Percentiles rank a stretch among this genome's conserved stretches.
phyloP scores from a whole-genome alignment of 805 yeast species.

The Kluyveromyces lactis region DNA sequence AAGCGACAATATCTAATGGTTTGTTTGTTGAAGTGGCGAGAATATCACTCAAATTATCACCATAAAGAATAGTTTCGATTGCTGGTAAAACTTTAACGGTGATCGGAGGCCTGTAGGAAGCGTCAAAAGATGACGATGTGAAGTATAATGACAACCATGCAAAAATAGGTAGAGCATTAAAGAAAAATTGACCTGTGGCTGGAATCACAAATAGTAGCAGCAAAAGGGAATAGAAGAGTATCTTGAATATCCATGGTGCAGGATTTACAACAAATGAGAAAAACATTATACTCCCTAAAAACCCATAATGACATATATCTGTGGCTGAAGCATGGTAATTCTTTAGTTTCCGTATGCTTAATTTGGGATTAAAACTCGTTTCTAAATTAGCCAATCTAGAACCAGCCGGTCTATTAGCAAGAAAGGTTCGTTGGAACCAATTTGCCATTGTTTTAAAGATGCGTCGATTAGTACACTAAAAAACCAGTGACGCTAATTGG shows the following conservation, averaged over 20 bases:
- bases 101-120: constrained; percentile 75
- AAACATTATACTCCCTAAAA: constrained; percentile 43
- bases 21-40: constrained; percentile 65
- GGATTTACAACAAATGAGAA: constrained; percentile 56
- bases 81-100: constrained; percentile 85
- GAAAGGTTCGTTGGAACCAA: constrained; percentile 42
- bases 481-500: no score
- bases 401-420: constrained; percentile 44
- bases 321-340: constrained; percentile 34
- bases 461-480: no score
- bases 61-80: constrained; percentile 83
- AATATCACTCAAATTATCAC: constrained; percentile 79
- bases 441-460: constrained; percentile 18
- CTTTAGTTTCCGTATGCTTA: constrained; percentile 35
- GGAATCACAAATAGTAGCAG: constrained; percentile 54
- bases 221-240: constrained; percentile 31
- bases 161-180: constrained; percentile 73
- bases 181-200: constrained; percentile 72
- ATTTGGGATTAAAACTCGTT: constrained; percentile 39
- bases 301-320: constrained; percentile 47
- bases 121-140: constrained; percentile 66
- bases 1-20: constrained; percentile 73
- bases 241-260: constrained; percentile 36
- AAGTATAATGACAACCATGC: constrained; percentile 83
- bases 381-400: constrained; percentile 43